Percentiles rank a stretch among this genome's conserved stretches.
Conservation (phyloP, 2,329 filamentous ascomycete species). For the Pseudogymnoascus sp. region DNA sequence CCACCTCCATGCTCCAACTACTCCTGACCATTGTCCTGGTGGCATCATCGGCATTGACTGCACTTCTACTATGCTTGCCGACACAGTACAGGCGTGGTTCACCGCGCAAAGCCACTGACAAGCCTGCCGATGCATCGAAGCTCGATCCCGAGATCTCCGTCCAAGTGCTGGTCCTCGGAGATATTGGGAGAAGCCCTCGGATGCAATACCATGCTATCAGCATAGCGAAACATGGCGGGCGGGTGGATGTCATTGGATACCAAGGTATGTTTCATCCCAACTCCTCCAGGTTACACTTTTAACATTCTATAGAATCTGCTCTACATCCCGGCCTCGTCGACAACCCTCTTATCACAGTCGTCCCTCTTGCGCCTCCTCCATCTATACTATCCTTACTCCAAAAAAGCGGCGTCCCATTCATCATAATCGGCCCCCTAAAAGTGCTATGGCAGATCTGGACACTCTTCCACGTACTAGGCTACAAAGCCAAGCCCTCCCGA, state of each 20-base stretch:
- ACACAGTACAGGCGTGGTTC: constrained; percentile 31
- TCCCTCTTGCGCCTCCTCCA: constrained; percentile 62
- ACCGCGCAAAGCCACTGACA: constrained; percentile 20
- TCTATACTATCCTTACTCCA: constrained; percentile 41
- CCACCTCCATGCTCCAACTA: constrained; percentile 22
- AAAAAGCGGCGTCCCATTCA: constrained; percentile 64
- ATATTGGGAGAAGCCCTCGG: constrained; percentile 89
- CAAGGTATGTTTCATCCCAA: constrained; percentile 46
- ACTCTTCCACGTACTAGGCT: constrained; percentile 64
- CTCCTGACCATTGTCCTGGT: constrained; percentile 24
- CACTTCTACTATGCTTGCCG: constrained; percentile 29
- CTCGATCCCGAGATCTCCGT: constrained; percentile 40
- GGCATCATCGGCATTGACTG: constrained; percentile 26
- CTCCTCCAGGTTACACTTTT: neutral
- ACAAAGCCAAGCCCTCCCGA: constrained; percentile 61
- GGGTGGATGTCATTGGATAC: constrained; percentile 83
- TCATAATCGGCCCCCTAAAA: constrained; percentile 72
- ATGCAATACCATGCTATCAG: constrained; percentile 99
- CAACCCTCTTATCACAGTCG: constrained; percentile 60
- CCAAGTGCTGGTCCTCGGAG: constrained; percentile 85
- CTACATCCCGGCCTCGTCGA: constrained; percentile 68
- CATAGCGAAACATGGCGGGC: constrained; percentile 70
- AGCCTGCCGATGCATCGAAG: constrained; percentile 17
- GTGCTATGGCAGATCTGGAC: constrained; percentile 72
- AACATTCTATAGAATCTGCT: constrained; percentile 54